These are phyloP conservation scores for Paracoccidioides brasiliensis DNA, from an alignment of 2,329 filamentous ascomycete genomes.

Conservation along the genomic window DNA sequence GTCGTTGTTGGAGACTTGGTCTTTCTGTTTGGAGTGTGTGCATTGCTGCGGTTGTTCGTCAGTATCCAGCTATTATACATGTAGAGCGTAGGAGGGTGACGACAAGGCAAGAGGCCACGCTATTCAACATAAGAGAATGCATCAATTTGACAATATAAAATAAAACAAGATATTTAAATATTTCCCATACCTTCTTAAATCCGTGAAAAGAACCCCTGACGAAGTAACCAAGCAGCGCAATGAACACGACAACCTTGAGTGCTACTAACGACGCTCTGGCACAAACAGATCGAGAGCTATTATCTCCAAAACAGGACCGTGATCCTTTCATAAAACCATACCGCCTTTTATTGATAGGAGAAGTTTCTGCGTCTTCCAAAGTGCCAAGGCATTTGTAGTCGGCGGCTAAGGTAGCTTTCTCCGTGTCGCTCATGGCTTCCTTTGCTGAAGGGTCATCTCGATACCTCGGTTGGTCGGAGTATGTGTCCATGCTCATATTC, in stretches of 20 bases:
- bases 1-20: not conserved
- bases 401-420: not conserved
- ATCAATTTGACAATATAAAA: not conserved
- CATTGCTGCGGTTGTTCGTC: not conserved
- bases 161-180: not conserved
- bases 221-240: not conserved
- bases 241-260: constrained; percentile 1
- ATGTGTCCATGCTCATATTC: not conserved
- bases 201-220: not conserved
- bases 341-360: not conserved
- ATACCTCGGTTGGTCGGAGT: not conserved
- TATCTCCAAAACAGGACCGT: not conserved
- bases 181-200: not conserved
- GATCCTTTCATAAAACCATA: not conserved
- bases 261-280: not conserved
- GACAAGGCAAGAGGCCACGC: not conserved
- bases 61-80: not conserved
- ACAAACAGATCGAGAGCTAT: not conserved
- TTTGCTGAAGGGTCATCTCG: constrained; percentile 1
- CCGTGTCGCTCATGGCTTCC: not conserved
- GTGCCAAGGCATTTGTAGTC: not conserved
- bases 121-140: not conserved
- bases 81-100: not conserved
- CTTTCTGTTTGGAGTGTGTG: constrained; percentile 1
- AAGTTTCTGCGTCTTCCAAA: not conserved